A percentile compares a stretch with the other conserved stretches of the same genome.
phyloP scores from a whole-genome alignment of 257 asterid genomes.

The Orobanche coerulescens region DNA sequence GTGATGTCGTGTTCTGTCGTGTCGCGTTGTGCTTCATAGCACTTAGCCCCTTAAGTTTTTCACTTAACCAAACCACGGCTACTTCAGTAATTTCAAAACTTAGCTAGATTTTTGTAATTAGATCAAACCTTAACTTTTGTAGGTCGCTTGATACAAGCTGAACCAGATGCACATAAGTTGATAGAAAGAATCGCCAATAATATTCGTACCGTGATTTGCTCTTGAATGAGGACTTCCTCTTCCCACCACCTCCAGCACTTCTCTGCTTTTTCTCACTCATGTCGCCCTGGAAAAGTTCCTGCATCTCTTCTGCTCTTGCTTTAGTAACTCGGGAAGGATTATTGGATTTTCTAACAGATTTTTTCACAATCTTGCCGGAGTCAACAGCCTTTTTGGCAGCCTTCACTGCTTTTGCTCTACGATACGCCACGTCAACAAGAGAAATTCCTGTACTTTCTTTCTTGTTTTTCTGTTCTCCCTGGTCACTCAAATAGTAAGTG shows the following conservation, averaged over 20 bases:
- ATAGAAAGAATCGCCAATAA: neutral
- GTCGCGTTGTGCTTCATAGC: too few relatives aligned
- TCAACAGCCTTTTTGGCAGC: conserved; percentile 81
- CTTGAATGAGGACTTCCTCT: conserved; percentile 3
- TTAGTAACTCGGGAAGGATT: conserved; percentile 32
- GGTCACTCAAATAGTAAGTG: neutral
- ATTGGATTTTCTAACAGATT: conserved; percentile 40
- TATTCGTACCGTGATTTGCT: neutral
- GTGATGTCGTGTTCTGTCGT: too few relatives aligned
- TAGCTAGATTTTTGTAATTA: too few relatives aligned
- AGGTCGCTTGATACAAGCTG: neutral
- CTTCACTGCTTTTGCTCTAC: conserved; percentile 94
- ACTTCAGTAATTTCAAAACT: too few relatives aligned
- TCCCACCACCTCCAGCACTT: neutral
- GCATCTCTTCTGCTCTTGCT: conserved; percentile 76
- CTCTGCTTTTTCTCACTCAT: conserved; percentile 76
- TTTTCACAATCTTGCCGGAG: conserved; percentile 68
- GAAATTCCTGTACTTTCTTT: conserved; percentile 55
- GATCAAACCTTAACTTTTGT: too few relatives aligned
- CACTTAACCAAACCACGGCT: too few relatives aligned
- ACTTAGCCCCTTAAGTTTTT: too few relatives aligned
- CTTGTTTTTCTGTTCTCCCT: conserved; percentile 50
- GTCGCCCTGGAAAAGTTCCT: conserved; percentile 76
- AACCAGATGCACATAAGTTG: neutral
- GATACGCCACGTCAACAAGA: conserved; percentile 82